Conservation (phyloP, 2,329 filamentous ascomycete genomes). For the Venturia pyrina region DNA sequence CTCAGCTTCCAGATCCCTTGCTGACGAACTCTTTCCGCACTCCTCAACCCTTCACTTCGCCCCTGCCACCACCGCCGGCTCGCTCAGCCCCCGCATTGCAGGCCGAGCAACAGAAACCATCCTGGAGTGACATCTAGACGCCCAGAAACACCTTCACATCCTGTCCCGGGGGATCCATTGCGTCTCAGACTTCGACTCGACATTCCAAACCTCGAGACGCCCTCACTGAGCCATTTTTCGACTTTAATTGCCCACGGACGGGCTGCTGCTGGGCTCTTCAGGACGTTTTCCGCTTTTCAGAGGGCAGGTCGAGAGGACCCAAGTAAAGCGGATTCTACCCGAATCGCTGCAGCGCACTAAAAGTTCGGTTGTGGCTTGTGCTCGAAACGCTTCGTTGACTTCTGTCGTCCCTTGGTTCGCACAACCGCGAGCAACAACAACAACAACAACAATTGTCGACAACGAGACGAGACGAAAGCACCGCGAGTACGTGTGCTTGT, state of each 20-base stretch:
- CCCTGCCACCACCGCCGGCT: neutral
- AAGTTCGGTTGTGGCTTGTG: constrained; percentile 2
- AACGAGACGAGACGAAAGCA: neutral
- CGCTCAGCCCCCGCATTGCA: neutral
- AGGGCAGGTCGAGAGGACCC: neutral
- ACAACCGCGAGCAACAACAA: neutral
- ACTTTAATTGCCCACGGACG: neutral
- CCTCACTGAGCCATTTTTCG: neutral
- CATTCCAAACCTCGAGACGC: neutral
- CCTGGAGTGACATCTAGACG: neutral
- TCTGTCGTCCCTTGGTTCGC: neutral
- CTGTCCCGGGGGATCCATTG: neutral
- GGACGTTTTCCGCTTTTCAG: neutral
- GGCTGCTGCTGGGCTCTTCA: neutral
- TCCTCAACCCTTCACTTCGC: neutral
- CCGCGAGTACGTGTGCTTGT: neutral
- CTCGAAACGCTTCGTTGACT: neutral
- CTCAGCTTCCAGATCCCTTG: neutral
- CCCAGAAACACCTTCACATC: neutral
- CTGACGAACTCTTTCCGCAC: neutral
- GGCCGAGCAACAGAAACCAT: neutral
- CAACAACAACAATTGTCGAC: neutral
- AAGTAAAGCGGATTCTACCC: neutral
- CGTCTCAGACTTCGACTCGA: neutral
- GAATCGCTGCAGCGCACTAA: constrained; percentile 3